A percentile compares a stretch with the other conserved stretches of the same genome.
These are phyloP conservation scores for Eudorina sp. DNA, from an alignment of 139 green algal species.

Conservation along the genomic window DNA sequence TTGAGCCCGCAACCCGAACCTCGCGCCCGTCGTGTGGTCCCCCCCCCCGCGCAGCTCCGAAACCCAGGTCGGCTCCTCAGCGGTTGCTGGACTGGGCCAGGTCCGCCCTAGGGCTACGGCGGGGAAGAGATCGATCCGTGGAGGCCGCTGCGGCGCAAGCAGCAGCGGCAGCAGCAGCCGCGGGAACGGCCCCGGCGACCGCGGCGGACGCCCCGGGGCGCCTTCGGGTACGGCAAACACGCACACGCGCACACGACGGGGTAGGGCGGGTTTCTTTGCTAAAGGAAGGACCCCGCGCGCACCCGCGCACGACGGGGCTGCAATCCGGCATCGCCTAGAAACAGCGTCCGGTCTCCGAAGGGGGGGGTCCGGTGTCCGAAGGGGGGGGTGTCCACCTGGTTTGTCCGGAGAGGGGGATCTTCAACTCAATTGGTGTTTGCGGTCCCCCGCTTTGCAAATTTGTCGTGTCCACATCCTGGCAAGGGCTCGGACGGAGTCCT, in stretches of 20 bases:
- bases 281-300: neutral
- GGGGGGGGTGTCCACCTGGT: no score
- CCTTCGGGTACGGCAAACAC: neutral
- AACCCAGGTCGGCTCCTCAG: neutral
- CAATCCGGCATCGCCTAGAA: neutral
- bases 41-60: neutral
- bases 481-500: no score
- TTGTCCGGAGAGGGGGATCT: no score
- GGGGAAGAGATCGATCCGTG: no score
- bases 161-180: neutral
- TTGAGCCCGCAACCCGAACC: no score
- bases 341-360: no score
- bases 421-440: no score
- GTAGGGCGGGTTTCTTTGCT: neutral
- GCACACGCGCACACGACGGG: neutral
- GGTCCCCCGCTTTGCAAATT: no score
- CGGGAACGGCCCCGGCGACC: neutral
- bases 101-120: neutral
- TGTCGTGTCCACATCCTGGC: no score
- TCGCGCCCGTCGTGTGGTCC: neutral
- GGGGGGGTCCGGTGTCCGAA: no score
- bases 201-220: neutral
- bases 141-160: no score
- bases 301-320: neutral
- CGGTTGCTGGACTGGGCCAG: neutral